Base-by-base conservation (phyloP, 345 rosid species). In the Streptanthus diversifolius region DNA sequence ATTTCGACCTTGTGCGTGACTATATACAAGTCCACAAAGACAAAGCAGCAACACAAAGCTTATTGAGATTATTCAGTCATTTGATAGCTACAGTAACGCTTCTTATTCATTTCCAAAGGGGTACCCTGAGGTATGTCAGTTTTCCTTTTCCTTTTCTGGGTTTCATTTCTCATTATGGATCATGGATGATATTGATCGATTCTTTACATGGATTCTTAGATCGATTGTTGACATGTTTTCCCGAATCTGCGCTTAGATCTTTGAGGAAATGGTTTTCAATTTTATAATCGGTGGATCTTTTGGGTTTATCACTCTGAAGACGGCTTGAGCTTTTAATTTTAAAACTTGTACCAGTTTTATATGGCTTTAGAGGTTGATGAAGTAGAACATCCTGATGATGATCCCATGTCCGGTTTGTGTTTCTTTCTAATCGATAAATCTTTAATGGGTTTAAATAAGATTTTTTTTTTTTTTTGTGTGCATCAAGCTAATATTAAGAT, bases 101-200 rank as follows among this genome's bases (percentile, higher is more conserved):
- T 33, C 32, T 58, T 0, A 4, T 48, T 66, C 24, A 61, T 67
- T 66, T 6, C 73, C 27, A 4, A 9, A 55, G 81, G 85, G 83
- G 87, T 80, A 70, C 12, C 69, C 85, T 82, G 87, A 83, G 87
- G 87, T 85, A 54, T 3, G 44, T 11, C 30, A 27, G 9, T 56
- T 33, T 66, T 21, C 8, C 10, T 44, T 13, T 14, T 24, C 41
- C 17, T 41, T 7, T 30, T 48, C 29, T 47, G 21, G 14, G 39
- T 12, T 51, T 74, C 17, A 9, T 47, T 3, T 33, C 5, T 24
- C 11, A n/a, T 4, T 14, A n/a, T 8, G 11, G 51, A 45, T 52
- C 8, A 56, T 56, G 21, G 0, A 15, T 71, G 18, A 33, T 30
- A 58, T 4, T 49, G 47, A 37, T 69, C 55, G 59, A 24, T 64